These are phyloP conservation scores for Entamoeba moshkovskii DNA, from an alignment of 208 protist genomes.

Conservation along the genomic window DNA sequence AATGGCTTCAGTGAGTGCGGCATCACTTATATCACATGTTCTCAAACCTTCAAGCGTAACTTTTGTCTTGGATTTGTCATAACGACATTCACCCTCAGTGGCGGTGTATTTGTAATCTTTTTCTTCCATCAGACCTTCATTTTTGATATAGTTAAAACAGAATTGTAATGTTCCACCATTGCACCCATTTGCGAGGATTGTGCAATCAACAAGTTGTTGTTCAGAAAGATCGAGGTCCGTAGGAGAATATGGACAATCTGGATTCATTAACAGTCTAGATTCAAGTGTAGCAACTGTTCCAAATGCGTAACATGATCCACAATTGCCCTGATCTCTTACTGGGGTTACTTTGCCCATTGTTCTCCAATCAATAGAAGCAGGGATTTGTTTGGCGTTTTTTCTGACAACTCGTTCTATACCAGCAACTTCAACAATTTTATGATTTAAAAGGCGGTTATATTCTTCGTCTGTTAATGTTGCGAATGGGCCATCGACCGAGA, in stretches of 20 bases:
- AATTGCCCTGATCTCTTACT: background rate
- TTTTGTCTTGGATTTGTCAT: background rate
- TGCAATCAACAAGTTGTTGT: background rate
- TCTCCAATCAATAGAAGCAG: background rate
- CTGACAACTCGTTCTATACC: background rate
- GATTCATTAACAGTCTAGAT: background rate
- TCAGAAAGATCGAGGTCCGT: background rate
- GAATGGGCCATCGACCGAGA: background rate
- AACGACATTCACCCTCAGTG: background rate
- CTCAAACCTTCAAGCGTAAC: background rate
- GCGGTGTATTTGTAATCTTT: background rate
- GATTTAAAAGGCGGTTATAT: background rate
- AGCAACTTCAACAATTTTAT: background rate
- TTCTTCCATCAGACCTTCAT: background rate
- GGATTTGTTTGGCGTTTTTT: background rate
- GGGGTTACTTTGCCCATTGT: background rate
- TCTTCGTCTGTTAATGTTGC: background rate
- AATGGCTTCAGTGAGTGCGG: background rate
- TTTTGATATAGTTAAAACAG: background rate
- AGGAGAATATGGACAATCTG: background rate
- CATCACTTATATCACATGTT: background rate
- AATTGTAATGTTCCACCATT: background rate
- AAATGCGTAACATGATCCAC: conserved; percentile 2
- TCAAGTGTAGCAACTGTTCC: background rate
- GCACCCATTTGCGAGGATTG: background rate